phyloP scores from a whole-genome alignment of 768 basidiomycete species.

The Trametes gibbosa region DNA sequence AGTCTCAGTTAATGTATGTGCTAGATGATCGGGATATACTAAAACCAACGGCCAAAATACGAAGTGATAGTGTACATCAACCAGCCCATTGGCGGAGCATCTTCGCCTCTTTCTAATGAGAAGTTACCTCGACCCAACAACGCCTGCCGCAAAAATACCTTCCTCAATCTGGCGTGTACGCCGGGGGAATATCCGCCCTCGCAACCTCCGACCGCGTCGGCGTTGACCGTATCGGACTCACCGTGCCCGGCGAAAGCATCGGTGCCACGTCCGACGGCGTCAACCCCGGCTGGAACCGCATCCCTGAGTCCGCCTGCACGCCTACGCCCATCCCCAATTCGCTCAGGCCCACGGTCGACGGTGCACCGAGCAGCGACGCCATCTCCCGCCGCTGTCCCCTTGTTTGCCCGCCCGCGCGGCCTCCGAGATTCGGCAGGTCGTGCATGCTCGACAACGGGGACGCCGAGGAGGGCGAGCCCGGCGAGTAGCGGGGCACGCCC shows the following conservation, averaged over 20 bases:
- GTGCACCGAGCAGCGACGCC: too few species aligned
- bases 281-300: constrained; percentile 4
- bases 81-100: not conserved
- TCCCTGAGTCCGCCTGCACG: constrained; percentile 8
- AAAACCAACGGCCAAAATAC: too few species aligned
- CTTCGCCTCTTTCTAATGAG: not conserved
- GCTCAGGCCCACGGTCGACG: too few species aligned
- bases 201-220: constrained; percentile 12
- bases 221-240: not conserved
- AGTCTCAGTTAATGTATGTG: too few species aligned
- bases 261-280: constrained; percentile 12
- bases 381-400: too few species aligned
- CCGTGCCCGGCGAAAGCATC: not conserved
- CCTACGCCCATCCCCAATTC: not conserved
- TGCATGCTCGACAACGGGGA: too few species aligned
- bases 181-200: constrained; percentile 8
- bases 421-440: too few species aligned
- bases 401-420: too few species aligned
- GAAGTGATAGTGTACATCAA: too few species aligned
- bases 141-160: not conserved
- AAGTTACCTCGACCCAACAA: not conserved
- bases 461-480: too few species aligned
- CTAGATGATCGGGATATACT: too few species aligned
- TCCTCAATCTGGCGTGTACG: constrained; percentile 7
- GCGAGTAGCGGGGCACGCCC: too few species aligned